Evolutionary conservation across 768 basidiomycete species (phyloP).

Genomic region (Agrocybe chaxingu): DNA sequence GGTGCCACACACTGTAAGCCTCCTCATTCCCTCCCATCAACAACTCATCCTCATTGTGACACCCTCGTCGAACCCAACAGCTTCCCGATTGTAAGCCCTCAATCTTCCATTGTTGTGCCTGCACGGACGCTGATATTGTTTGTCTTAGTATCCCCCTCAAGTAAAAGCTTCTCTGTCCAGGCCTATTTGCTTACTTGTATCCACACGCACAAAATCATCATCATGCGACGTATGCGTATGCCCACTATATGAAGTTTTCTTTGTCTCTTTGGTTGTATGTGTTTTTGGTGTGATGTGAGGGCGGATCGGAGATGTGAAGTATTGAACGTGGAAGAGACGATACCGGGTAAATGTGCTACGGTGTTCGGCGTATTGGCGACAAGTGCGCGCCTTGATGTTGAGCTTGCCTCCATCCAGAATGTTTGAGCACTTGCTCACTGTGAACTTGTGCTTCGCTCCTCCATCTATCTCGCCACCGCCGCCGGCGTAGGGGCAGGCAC

Average conservation of each 20-base stretch:
- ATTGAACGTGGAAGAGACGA: background rate
- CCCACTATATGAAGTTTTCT: conserved; percentile 9
- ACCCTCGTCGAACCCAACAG: conserved; percentile 27
- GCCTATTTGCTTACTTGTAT: conserved; percentile 18
- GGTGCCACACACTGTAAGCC: conserved; percentile 87
- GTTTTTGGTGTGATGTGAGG: background rate
- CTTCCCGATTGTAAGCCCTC: conserved; percentile 68
- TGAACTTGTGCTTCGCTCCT: too few species aligned
- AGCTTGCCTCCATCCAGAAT: too few species aligned
- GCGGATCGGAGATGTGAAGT: background rate
- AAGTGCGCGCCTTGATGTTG: too few species aligned
- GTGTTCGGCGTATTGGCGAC: too few species aligned
- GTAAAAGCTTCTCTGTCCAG: conserved; percentile 43
- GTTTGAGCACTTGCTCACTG: too few species aligned
- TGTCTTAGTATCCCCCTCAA: conserved; percentile 85
- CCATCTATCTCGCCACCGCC: background rate
- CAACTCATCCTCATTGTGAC: conserved; percentile 7
- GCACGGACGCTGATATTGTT: conserved; percentile 12
- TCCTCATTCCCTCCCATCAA: background rate
- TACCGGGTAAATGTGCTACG: background rate
- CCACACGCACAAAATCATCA: conserved; percentile 20
- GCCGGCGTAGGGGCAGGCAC: background rate
- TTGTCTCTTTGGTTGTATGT: conserved; percentile 26
- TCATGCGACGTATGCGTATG: conserved; percentile 24
- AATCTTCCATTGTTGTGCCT: background rate